Evolutionary conservation across 768 basidiomycete genomes (phyloP).

Genomic region (Boletellus ananas): DNA sequence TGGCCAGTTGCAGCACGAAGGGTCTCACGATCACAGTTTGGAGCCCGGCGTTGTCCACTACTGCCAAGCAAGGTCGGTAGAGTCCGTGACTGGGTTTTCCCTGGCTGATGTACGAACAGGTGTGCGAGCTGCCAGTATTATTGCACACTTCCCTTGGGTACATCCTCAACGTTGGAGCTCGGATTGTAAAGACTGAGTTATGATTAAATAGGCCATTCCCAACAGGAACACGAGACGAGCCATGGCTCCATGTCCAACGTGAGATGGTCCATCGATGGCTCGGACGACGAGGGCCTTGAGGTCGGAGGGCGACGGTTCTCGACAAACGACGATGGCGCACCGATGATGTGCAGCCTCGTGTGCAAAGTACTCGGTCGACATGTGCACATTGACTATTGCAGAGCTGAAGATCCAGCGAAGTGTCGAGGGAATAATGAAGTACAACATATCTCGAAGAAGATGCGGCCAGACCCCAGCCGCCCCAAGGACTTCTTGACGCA

Average conservation of each 20-base stretch:
- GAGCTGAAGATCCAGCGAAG: constrained; percentile 28
- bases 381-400: constrained; percentile 53
- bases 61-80: constrained; percentile 44
- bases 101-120: constrained; percentile 25
- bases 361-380: constrained; percentile 53
- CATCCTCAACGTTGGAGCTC: neutral
- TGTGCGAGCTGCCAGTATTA: constrained; percentile 56
- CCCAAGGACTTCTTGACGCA: constrained; percentile 58
- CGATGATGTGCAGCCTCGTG: constrained; percentile 57
- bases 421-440: constrained; percentile 41
- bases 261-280: constrained; percentile 51
- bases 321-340: constrained; percentile 51
- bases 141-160: constrained; percentile 53
- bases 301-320: constrained; percentile 51
- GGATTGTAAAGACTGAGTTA: neutral
- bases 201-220: constrained; percentile 43
- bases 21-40: constrained; percentile 45
- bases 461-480: constrained; percentile 43
- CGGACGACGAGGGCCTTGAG: constrained; percentile 46
- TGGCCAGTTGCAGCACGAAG: constrained; percentile 40
- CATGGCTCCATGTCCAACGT: constrained; percentile 61
- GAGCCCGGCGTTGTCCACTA: constrained; percentile 46
- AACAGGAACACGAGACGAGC: constrained; percentile 55
- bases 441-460: constrained; percentile 39
- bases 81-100: neutral